phyloP scores from a whole-genome alignment of 1,139 yeast species.

The Nadsonia commutata region DNA sequence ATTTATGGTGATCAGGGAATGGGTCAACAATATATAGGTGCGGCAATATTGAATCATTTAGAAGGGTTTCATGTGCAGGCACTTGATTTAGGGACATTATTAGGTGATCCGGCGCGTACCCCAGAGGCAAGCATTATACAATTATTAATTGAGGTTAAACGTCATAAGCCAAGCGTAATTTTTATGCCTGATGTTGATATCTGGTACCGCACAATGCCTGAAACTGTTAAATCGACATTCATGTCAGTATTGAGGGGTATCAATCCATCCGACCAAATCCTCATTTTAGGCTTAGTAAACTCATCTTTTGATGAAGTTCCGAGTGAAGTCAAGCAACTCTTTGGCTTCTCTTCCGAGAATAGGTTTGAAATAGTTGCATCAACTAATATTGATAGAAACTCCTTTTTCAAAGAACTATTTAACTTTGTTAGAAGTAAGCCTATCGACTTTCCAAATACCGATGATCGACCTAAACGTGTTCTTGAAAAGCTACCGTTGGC shows the following conservation, averaged over 20 bases:
- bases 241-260: conserved; percentile 54
- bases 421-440: conserved; percentile 56
- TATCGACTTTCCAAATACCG: conserved; percentile 27
- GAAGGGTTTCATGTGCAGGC: conserved; percentile 89
- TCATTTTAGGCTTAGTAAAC: conserved; percentile 69
- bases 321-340: conserved; percentile 29
- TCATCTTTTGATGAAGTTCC: conserved; percentile 25
- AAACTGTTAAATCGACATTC: conserved; percentile 58
- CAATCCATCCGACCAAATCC: conserved; percentile 55
- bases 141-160: conserved; percentile 71
- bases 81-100: conserved; percentile 63
- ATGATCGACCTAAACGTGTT: conserved; percentile 23
- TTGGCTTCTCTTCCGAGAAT: conserved; percentile 39
- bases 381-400: conserved; percentile 28
- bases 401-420: conserved; percentile 43
- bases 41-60: conserved; percentile 66
- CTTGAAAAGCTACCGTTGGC: conserved; percentile 31
- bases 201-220: conserved; percentile 58
- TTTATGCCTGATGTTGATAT: conserved; percentile 73
- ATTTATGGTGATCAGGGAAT: conserved; percentile 64
- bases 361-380: conserved; percentile 36
- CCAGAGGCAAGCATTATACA: conserved; percentile 81
- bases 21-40: conserved; percentile 79
- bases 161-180: conserved; percentile 80
- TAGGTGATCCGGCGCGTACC: conserved; percentile 68